Evolutionary conservation across 2,329 filamentous ascomycete species (phyloP).

Genomic region (Gliomastix tumulicola): DNA sequence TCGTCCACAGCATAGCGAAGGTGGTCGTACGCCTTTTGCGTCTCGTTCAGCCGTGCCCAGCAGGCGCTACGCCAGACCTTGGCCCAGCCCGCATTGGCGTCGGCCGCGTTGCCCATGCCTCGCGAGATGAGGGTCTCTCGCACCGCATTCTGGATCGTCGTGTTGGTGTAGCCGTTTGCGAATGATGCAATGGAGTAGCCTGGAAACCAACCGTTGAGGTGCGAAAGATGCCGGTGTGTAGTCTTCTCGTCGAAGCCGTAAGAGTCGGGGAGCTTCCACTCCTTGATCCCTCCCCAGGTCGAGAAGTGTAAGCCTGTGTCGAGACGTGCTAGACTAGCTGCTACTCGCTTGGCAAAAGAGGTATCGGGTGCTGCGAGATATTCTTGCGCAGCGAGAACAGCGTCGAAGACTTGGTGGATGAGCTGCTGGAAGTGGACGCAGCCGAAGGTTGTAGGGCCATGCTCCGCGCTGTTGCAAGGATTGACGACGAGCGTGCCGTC

Average conservation of each 20-base stretch:
- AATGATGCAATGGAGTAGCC: constrained; percentile 40
- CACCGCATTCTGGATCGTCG: constrained; percentile 34
- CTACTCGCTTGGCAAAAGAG: constrained; percentile 24
- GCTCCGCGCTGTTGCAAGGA: constrained; percentile 51
- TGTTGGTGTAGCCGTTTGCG: constrained; percentile 28
- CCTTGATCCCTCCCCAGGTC: constrained; percentile 21
- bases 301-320: constrained; percentile 20
- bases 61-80: constrained; percentile 52
- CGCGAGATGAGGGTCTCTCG: constrained; percentile 35
- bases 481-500: constrained; percentile 48
- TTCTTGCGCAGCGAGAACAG: constrained; percentile 18
- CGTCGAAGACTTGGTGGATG: constrained; percentile 33
- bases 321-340: constrained; percentile 13
- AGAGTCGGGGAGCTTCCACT: constrained; percentile 24
- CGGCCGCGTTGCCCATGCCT: constrained; percentile 34
- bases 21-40: constrained; percentile 37
- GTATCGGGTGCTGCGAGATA: constrained; percentile 14
- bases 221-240: constrained; percentile 36
- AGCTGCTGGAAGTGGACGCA: constrained; percentile 48
- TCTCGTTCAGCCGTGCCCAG: constrained; percentile 48
- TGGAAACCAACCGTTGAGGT: constrained; percentile 49
- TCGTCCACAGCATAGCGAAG: constrained; percentile 37
- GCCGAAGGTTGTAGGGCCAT: constrained; percentile 45
- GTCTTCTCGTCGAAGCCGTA: constrained; percentile 15
- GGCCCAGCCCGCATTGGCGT: constrained; percentile 49